Conservation (phyloP, 73 alveolate genomes). For the Paramecium tetraurelia region DNA sequence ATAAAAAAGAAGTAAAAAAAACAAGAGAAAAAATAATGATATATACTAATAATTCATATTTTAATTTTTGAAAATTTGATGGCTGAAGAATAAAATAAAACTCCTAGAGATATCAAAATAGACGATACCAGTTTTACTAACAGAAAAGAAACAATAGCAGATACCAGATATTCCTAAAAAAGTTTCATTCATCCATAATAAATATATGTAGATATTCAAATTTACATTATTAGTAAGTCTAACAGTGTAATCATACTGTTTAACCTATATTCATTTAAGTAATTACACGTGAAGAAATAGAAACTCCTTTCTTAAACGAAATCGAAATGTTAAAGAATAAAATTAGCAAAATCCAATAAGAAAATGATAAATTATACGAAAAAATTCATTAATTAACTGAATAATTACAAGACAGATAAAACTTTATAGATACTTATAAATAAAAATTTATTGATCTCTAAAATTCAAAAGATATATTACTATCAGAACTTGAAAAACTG, state of each 20-base stretch:
- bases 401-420: not conserved
- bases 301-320: not conserved
- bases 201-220: not conserved
- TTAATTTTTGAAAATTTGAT: not conserved
- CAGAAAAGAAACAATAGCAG: not conserved
- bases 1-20: not conserved
- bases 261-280: not conserved
- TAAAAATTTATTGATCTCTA: not conserved
- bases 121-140: not conserved
- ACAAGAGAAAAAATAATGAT: not conserved
- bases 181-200: not conserved
- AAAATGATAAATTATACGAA: not conserved
- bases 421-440: not conserved
- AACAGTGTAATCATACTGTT: not conserved
- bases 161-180: not conserved
- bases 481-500: not conserved
- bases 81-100: not conserved
- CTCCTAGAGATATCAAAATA: not conserved
- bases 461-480: not conserved
- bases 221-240: not conserved
- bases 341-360: not conserved
- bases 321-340: not conserved
- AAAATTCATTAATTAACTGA: not conserved
- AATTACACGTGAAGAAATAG: conserved; percentile 7
- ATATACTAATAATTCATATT: not conserved